Conservation (phyloP, 148 eudicot species). For the Cornus florida region DNA sequence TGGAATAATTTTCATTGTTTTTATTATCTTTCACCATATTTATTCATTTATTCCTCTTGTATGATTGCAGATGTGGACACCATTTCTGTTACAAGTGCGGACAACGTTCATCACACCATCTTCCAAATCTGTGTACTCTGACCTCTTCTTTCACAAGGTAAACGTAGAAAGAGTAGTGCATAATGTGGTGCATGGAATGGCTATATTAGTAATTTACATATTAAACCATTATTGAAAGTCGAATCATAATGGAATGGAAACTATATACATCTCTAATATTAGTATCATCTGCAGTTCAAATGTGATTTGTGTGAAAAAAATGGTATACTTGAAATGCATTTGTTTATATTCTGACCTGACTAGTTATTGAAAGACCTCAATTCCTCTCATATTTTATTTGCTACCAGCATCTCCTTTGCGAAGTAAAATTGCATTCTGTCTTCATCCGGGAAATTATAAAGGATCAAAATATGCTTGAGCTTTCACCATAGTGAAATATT, state of each 20-base stretch:
- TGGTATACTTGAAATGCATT: neutral
- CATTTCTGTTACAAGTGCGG: conserved; percentile 67
- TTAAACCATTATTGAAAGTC: neutral
- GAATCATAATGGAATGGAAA: neutral
- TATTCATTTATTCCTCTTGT: neutral
- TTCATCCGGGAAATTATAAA: no score
- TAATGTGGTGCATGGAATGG: neutral
- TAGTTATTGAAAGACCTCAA: neutral
- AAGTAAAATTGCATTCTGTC: no score
- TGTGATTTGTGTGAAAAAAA: neutral
- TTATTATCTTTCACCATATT: neutral
- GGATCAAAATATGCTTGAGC: neutral
- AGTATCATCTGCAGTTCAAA: neutral
- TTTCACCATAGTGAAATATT: no score
- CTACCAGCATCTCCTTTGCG: neutral
- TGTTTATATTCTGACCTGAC: neutral
- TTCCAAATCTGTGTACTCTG: neutral
- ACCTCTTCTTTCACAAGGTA: neutral
- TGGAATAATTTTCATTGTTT: neutral
- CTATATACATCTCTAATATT: no score
- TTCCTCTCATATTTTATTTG: neutral
- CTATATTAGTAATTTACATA: neutral
- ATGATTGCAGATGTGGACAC: conserved; percentile 46
- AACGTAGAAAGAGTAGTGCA: neutral
- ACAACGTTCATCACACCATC: conserved; percentile 2